Conservation (phyloP, 805 yeast genomes). For the Naumovozyma castellii region DNA sequence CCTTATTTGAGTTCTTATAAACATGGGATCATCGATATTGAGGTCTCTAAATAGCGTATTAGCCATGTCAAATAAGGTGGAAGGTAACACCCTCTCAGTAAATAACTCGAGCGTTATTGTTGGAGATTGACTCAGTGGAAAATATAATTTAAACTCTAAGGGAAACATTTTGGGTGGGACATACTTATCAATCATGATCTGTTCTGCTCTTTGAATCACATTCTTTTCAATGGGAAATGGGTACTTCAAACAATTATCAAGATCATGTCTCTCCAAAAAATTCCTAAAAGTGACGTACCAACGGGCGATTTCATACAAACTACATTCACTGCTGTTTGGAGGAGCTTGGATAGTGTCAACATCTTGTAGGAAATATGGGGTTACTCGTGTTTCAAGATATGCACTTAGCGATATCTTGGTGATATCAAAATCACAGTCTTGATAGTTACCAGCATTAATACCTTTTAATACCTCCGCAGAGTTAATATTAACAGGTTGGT, state of each 20-base stretch:
- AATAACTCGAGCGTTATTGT: background rate
- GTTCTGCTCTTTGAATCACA: background rate
- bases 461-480: background rate
- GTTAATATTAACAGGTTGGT: too few relatives aligned
- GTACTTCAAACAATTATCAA: background rate
- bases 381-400: background rate
- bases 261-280: background rate
- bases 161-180: background rate
- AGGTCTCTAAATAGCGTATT: background rate
- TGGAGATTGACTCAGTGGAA: background rate
- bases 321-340: too few relatives aligned
- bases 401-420: background rate
- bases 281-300: background rate
- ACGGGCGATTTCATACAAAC: background rate
- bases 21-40: background rate
- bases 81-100: background rate
- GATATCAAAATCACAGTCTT: background rate
- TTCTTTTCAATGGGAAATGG: too few relatives aligned
- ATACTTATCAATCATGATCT: background rate
- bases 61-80: background rate
- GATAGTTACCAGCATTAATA: background rate
- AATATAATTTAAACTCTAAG: background rate
- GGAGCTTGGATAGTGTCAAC: too few relatives aligned
- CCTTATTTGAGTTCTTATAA: background rate
- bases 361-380: background rate